Percentiles rank a stretch among this genome's conserved stretches.
These are phyloP conservation scores for Monosporascus sp. DNA, from an alignment of 2,329 filamentous ascomycete genomes.

Conservation along the genomic window DNA sequence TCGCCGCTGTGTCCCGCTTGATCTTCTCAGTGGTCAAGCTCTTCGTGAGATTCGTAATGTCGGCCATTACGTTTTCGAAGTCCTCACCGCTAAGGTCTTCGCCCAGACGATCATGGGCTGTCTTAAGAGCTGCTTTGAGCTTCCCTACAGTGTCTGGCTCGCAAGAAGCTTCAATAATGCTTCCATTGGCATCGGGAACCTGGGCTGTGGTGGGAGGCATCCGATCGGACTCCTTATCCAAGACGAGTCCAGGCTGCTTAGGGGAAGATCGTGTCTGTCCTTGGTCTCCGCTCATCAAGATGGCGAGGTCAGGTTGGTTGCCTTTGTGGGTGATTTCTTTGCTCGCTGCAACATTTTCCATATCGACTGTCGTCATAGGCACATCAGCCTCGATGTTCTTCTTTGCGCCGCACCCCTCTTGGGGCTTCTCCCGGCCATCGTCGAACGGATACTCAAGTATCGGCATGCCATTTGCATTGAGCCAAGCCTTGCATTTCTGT, in stretches of 20 bases:
- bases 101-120: too few species aligned
- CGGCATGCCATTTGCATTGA: slow-evolving; percentile 14
- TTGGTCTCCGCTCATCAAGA: neutral
- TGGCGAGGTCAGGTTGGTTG: neutral
- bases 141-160: too few species aligned
- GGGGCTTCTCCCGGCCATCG: neutral
- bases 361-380: neutral
- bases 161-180: neutral
- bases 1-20: too few species aligned
- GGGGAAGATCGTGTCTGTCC: neutral
- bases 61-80: too few species aligned
- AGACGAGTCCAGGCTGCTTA: neutral
- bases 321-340: neutral
- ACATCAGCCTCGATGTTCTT: neutral
- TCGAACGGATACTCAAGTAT: neutral
- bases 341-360: neutral
- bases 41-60: too few species aligned
- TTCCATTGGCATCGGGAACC: neutral
- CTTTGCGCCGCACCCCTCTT: neutral
- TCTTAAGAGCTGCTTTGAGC: too few species aligned
- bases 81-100: too few species aligned
- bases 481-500: slow-evolving; percentile 13
- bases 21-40: too few species aligned
- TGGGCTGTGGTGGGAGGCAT: neutral
- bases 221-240: neutral